Conservation (phyloP, 176 grass and related monocot species). For the Oryza meyeriana region DNA sequence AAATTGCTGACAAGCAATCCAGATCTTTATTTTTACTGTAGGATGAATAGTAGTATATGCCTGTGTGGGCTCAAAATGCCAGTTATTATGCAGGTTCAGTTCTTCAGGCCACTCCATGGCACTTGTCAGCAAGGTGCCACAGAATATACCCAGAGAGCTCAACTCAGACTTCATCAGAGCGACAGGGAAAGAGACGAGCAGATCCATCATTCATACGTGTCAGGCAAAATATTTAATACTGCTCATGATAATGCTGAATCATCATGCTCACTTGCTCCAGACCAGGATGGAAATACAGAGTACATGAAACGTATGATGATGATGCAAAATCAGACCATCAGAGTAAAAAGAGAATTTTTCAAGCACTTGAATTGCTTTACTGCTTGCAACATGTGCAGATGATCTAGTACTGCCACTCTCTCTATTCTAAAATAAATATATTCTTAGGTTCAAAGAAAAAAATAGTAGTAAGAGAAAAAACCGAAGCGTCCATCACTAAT, state of each 20-base stretch:
- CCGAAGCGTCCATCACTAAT: too few relatives aligned
- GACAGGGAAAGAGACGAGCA: neutral
- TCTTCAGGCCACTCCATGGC: neutral
- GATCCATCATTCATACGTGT: slow-evolving; percentile 1
- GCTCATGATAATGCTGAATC: slow-evolving; percentile 2
- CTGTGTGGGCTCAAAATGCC: neutral
- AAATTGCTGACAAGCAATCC: neutral
- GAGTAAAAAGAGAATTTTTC: neutral
- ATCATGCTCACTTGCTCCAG: neutral
- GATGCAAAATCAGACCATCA: neutral
- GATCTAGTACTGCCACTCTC: too few relatives aligned
- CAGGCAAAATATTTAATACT: neutral
- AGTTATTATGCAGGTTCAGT: neutral
- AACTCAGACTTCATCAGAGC: neutral
- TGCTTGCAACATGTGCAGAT: neutral
- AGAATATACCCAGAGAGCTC: slow-evolving; percentile 6
- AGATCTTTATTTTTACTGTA: neutral
- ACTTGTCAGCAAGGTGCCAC: slow-evolving; percentile 11
- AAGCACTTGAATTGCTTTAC: neutral
- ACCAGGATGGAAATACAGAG: neutral
- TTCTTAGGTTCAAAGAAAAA: too few relatives aligned
- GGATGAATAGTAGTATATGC: neutral
- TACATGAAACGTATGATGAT: neutral
- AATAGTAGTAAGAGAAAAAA: too few relatives aligned
- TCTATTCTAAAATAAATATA: too few relatives aligned